Evolutionary conservation across 2,329 filamentous ascomycete species (phyloP).

Genomic region (Raffaelea deltoideospora): DNA sequence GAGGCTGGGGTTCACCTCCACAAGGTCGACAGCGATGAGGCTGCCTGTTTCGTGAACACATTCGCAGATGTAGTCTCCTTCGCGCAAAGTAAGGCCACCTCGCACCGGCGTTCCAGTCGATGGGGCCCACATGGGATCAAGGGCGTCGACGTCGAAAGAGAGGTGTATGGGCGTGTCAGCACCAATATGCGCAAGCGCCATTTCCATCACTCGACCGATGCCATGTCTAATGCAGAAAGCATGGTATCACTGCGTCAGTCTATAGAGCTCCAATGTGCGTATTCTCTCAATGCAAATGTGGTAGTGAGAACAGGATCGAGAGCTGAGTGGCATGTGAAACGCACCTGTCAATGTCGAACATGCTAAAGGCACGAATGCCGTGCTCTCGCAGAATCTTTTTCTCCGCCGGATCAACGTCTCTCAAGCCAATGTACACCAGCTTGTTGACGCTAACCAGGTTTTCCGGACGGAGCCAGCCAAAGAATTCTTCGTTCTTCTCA

Average conservation of each 20-base stretch:
- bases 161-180: conserved; percentile 91
- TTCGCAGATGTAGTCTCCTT: conserved; percentile 95
- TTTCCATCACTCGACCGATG: conserved; percentile 91
- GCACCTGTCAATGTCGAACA: conserved; percentile 95
- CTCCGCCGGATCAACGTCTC: conserved; percentile 87
- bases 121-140: conserved; percentile 92
- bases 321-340: conserved; percentile 33
- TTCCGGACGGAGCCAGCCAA: conserved; percentile 76
- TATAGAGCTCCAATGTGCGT: too few species aligned
- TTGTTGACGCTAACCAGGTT: conserved; percentile 59
- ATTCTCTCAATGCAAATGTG: conserved; percentile 32
- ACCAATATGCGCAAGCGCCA: conserved; percentile 94
- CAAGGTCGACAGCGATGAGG: conserved; percentile 65
- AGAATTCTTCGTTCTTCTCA: conserved; percentile 62
- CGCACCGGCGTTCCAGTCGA: conserved; percentile 91
- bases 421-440: conserved; percentile 89
- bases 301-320: not conserved
- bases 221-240: too few species aligned
- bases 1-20: conserved; percentile 66
- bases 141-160: conserved; percentile 90
- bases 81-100: conserved; percentile 80
- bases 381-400: conserved; percentile 82
- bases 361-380: conserved; percentile 89
- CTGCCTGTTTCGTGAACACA: conserved; percentile 67
- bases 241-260: too few species aligned